Conservation (phyloP, 257 asterid genomes). For the Solanum sejunctum region DNA sequence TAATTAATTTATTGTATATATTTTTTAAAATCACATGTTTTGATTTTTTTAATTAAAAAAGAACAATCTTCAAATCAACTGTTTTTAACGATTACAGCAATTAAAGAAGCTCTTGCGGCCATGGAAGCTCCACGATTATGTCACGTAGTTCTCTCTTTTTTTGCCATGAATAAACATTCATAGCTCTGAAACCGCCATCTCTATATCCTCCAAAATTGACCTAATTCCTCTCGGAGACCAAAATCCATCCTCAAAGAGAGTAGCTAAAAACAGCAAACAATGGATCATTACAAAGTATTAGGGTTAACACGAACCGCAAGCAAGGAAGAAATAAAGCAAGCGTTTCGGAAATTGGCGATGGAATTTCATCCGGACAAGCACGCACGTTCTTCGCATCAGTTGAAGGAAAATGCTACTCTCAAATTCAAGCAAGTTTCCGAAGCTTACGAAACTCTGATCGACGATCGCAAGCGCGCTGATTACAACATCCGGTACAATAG, state of each 20-base stretch:
- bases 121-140: not conserved
- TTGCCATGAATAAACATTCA: not conserved
- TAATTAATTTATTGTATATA: no score
- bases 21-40: no score
- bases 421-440: constrained; percentile 78
- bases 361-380: constrained; percentile 90
- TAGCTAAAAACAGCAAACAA: not conserved
- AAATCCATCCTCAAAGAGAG: not conserved
- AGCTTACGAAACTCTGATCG: constrained; percentile 65
- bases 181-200: not conserved
- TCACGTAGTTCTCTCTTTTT: not conserved
- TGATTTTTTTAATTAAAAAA: no score
- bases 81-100: not conserved
- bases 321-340: constrained; percentile 82
- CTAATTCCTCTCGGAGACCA: not conserved
- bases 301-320: constrained; percentile 50
- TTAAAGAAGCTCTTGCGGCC: not conserved
- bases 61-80: not conserved
- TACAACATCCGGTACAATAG: constrained; percentile 30
- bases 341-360: constrained; percentile 70
- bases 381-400: constrained; percentile 45
- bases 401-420: constrained; percentile 36
- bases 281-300: constrained; percentile 67
- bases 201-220: not conserved
- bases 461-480: constrained; percentile 68